phyloP scores from a whole-genome alignment of 176 grass and related monocot species.

The Oryza rufipogon region DNA sequence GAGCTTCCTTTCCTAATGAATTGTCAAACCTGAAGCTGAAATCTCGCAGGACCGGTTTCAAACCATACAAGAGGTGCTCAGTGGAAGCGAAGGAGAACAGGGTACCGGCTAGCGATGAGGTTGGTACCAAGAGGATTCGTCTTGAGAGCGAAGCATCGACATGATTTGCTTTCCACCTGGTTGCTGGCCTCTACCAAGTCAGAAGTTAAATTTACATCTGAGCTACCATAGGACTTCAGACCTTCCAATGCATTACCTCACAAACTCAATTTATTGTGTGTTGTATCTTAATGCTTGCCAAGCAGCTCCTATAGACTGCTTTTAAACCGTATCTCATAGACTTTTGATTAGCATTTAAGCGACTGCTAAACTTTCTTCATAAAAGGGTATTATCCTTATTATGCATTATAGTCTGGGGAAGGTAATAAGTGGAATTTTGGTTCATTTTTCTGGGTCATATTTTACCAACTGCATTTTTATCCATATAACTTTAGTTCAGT shows the following conservation, averaged over 20 bases:
- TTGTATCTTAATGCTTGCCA: conserved; percentile 58
- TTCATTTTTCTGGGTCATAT: conserved; percentile 31
- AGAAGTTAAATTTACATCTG: conserved; percentile 47
- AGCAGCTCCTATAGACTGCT: conserved; percentile 53
- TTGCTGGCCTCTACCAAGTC: neutral
- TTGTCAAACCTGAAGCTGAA: conserved; percentile 60
- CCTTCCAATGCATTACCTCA: conserved; percentile 55
- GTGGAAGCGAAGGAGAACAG: conserved; percentile 81
- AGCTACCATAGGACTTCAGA: conserved; percentile 49
- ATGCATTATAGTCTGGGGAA: conserved; percentile 14
- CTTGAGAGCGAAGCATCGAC: conserved; percentile 70
- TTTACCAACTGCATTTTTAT: neutral
- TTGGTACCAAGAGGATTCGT: conserved; percentile 78
- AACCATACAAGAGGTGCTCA: conserved; percentile 93
- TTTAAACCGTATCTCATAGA: conserved; percentile 36
- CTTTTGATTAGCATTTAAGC: conserved; percentile 43
- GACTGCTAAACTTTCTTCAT: conserved; percentile 36
- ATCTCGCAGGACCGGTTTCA: conserved; percentile 78
- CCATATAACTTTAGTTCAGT: conserved; percentile 1
- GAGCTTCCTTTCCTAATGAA: conserved; percentile 45
- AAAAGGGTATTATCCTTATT: conserved; percentile 39
- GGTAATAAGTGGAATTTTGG: conserved; percentile 21
- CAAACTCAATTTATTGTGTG: conserved; percentile 53
- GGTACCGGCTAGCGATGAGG: conserved; percentile 52
- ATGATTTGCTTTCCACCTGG: conserved; percentile 46